Base-by-base conservation (phyloP, 768 basidiomycete genomes). In the Serendipita indica region DNA sequence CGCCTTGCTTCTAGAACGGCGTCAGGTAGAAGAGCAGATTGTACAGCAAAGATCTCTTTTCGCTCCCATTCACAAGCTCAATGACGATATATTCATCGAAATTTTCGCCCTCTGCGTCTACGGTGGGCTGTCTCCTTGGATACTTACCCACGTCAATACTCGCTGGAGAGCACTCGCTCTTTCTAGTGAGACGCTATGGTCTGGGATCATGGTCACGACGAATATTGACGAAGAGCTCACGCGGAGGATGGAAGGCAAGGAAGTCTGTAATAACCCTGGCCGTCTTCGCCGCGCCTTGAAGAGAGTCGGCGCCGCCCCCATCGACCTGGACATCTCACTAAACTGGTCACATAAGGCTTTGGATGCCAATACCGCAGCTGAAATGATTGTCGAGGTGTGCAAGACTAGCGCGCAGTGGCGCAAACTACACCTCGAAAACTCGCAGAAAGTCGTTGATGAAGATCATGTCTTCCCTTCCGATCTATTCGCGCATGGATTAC, bases 391-490 rank as follows among this genome's bases (percentile, higher is more conserved):
- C 22, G 30, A 32, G 30, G 30, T 54, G 5, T 27, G 20, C n/a
- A n/a, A 7, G 49, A 54, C 49, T 30, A 27, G 20, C 4, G 16
- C 16, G 20, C 49, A 27, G 7, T 54, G 49, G 49, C 18, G 30
- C 20, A 54, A n/a, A 27, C 4, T 54, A 30, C 49, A 54, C 22
- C 20, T 54, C 22, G 49, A 54, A 27, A 54, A 54, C 49, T 54
- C 49, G 22, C 20, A 54, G 30, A 54, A 54, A 30, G 22, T 27
- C 3, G n/a, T 54, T 28, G 22, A 6, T 5, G 49, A 28, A 4
- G 22, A 54, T 28, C 30, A 22, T 54, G 20, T 7, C 7, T 54
- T 54, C n/a, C 49, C 49, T 5, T n/a, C 22, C 3, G 49, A 32
- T 27, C 3, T 32, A 16, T 54, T 54, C 49, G 30, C 16, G 16